Percentiles rank a stretch among this genome's conserved stretches.
Evolutionary conservation across 331 rosid genomes (phyloP).

Genomic region (Spiraea crenata): DNA sequence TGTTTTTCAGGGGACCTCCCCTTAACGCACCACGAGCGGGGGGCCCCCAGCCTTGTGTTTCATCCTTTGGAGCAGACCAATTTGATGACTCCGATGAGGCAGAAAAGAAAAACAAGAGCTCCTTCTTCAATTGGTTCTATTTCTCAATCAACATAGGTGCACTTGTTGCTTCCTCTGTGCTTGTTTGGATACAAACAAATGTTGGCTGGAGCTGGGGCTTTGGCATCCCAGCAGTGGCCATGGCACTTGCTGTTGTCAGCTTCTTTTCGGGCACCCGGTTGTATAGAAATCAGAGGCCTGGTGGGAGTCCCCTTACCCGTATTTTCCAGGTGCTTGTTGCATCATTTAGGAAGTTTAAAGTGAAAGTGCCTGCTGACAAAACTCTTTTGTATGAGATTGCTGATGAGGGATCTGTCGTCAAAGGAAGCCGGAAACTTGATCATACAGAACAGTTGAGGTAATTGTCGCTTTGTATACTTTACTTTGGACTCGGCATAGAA

Average conservation of each 20-base stretch:
- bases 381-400: constrained; percentile 44
- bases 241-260: constrained; percentile 42
- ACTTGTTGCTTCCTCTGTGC: constrained; percentile 39
- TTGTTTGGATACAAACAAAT: constrained; percentile 55
- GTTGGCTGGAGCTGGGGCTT: constrained; percentile 58
- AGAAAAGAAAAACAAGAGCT: constrained; percentile 7
- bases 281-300: constrained; percentile 44
- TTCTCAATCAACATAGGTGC: constrained; percentile 34
- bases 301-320: constrained; percentile 51
- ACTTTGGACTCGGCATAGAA: neutral
- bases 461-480: neutral
- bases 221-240: constrained; percentile 47
- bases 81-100: constrained; percentile 20
- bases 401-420: constrained; percentile 31
- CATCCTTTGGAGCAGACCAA: constrained; percentile 21
- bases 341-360: constrained; percentile 26
- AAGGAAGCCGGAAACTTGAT: constrained; percentile 40
- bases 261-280: constrained; percentile 42
- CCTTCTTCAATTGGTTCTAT: constrained; percentile 28
- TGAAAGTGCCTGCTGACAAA: constrained; percentile 33
- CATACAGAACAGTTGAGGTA: constrained; percentile 16
- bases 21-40: constrained; percentile 20
- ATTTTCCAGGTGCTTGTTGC: constrained; percentile 56
- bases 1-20: constrained; percentile 15
- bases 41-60: constrained; percentile 19